Base-by-base conservation (phyloP, 257 asterid genomes). In the Capsicum rhomboideum region DNA sequence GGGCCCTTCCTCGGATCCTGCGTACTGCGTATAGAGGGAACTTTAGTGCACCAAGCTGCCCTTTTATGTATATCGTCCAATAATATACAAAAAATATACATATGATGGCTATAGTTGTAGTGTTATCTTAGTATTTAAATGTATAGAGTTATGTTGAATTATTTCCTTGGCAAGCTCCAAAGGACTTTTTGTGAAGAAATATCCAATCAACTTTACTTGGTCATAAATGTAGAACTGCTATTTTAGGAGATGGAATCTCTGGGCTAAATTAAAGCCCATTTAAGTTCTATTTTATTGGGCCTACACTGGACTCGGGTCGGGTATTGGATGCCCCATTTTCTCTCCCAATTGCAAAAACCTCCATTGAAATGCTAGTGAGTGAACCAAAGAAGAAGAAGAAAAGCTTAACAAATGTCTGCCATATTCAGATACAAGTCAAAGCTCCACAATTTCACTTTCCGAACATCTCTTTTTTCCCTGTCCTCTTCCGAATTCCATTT, bases 381-480 rank as follows among this genome's bases (percentile, higher is more conserved):
- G 26, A 67, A 75, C n/a, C 61, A 82, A 13, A 82, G 26, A 84
- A 42, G 59, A 52, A 21, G 77, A 71, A 42, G n/a, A 78, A 79
- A 34, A 23, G 6, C 49, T 44, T 16, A 58, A 88, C 80, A 55
- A 81, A 93, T 93, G 98, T 90, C 90, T 82, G 85, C 89, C 23
- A 52, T 88, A 37, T 79, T 90, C 82, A 91, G 93, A 82, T 86
- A 82, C 83, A 88, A 87, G 59, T 86, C 90, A 85, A 92, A 92
- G 81, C 90, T 92, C 89, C 90, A 89, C 66, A 55, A 42, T 82
- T 61, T 90, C 20, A 63, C 87, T 80, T 59, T 91, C 82, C 55
- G 80, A 40, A 26, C 85, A 68, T 66, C 86, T 61, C 37, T 78
- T 11, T 61, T 84, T 71, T 55, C 83, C 77, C 37, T 37, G 42